A percentile compares a stretch with the other conserved stretches of the same genome.
Evolutionary conservation across 164 flowering plant species (phyloP).

Genomic region (Akebia trifoliata): DNA sequence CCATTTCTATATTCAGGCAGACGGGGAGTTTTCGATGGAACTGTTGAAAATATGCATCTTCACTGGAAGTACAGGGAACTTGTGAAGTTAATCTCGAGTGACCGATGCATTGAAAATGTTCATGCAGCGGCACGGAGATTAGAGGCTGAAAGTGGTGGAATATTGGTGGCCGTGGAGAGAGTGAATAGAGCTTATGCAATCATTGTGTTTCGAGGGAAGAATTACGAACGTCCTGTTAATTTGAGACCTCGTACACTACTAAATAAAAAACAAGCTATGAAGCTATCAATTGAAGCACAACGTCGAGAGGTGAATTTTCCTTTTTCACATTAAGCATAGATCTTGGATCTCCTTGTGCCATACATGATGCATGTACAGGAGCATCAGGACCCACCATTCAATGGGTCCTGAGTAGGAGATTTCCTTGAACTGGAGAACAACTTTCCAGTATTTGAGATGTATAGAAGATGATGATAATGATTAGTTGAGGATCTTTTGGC

Average conservation of each 20-base stretch:
- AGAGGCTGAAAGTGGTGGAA: slow-evolving; percentile 96
- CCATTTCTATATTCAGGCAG: slow-evolving; percentile 50
- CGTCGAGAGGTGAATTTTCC: slow-evolving; percentile 56
- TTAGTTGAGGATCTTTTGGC: not conserved
- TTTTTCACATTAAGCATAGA: not conserved
- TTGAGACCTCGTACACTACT: slow-evolving; percentile 76
- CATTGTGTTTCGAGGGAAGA: slow-evolving; percentile 90
- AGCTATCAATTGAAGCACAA: slow-evolving; percentile 79
- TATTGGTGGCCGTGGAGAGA: slow-evolving; percentile 83
- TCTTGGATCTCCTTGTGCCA: not conserved
- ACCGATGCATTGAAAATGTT: slow-evolving; percentile 48
- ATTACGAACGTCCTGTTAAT: slow-evolving; percentile 64
- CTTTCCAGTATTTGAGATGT: no score
- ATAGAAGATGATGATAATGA: not conserved
- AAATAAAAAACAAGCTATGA: slow-evolving; percentile 75
- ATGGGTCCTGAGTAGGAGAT: no score
- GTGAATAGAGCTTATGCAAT: slow-evolving; percentile 77
- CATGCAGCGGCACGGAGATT: slow-evolving; percentile 55
- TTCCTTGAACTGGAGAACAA: no score
- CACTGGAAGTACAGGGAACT: slow-evolving; percentile 99
- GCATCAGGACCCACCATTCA: not conserved
- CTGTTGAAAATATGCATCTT: slow-evolving; percentile 94
- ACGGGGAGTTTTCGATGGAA: slow-evolving; percentile 89
- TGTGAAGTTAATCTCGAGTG: slow-evolving; percentile 67
- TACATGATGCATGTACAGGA: not conserved